phyloP scores from a whole-genome alignment of 306 rosid species.

The Cucumis hystrix region DNA sequence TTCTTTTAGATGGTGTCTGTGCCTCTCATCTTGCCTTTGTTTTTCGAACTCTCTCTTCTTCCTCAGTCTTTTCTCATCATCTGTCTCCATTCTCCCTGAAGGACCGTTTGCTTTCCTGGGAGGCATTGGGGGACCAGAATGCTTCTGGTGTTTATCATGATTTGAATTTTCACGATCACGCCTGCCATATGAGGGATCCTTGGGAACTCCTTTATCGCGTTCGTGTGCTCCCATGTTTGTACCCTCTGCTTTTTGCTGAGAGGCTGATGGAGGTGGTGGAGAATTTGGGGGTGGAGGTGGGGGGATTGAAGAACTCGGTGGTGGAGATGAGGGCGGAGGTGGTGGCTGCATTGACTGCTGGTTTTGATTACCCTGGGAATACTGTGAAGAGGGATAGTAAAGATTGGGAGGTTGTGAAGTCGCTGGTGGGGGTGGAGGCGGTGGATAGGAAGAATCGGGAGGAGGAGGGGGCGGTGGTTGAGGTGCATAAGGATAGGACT shows the following conservation, averaged over 20 bases:
- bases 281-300: conserved; percentile 67
- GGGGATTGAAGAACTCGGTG: conserved; percentile 45
- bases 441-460: conserved; percentile 54
- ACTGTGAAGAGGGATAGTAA: conserved; percentile 54
- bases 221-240: conserved; percentile 29
- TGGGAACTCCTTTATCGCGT: conserved; percentile 32
- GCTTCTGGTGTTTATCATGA: conserved; percentile 54
- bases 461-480: conserved; percentile 50
- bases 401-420: conserved; percentile 27
- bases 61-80: conserved; percentile 68
- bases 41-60: conserved; percentile 83
- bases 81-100: conserved; percentile 57
- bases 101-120: conserved; percentile 43
- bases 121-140: conserved; percentile 28
- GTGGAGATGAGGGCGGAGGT: conserved; percentile 58
- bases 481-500: conserved; percentile 23
- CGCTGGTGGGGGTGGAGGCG: conserved; percentile 60
- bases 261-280: conserved; percentile 43
- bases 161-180: conserved; percentile 49
- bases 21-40: conserved; percentile 80
- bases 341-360: conserved; percentile 41
- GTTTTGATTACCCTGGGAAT: conserved; percentile 32
- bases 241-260: conserved; percentile 20
- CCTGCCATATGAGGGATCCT: conserved; percentile 43
- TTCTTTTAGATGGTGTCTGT: conserved; percentile 76